These are phyloP conservation scores for Beauveria brongniartii DNA, from an alignment of 2,329 filamentous ascomycete genomes.

Conservation along the genomic window DNA sequence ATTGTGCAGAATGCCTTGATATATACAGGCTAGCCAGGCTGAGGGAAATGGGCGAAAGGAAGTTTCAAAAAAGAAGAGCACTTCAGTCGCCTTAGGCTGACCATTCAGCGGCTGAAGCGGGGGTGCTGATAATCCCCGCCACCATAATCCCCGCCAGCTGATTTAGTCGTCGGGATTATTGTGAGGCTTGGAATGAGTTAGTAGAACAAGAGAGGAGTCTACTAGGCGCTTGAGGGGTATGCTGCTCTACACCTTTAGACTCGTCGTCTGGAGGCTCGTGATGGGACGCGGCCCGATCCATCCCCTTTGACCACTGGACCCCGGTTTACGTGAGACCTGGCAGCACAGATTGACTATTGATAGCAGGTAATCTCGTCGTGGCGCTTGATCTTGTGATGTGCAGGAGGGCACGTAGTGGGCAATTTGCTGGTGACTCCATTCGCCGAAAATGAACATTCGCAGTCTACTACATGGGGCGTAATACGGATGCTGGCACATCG, in stretches of 20 bases:
- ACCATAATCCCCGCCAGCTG: constrained; percentile 6
- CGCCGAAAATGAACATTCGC: no score
- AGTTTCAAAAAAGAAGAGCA: neutral
- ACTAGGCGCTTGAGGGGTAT: neutral
- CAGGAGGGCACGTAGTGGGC: neutral
- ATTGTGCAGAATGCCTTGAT: neutral
- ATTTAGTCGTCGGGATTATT: neutral
- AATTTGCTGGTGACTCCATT: no score
- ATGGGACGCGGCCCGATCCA: neutral
- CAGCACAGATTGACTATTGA: neutral
- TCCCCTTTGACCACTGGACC: neutral
- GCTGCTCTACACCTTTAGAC: neutral
- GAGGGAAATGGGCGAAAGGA: constrained; percentile 1
- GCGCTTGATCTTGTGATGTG: neutral
- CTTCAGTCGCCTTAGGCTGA: constrained; percentile 3
- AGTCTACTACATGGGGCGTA: no score
- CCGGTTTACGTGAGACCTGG: neutral
- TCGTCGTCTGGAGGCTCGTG: no score
- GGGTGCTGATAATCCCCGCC: neutral
- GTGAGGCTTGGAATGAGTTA: neutral
- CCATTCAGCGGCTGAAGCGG: constrained; percentile 9
- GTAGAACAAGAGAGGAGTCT: neutral
- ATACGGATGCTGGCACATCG: neutral
- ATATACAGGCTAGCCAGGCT: neutral
- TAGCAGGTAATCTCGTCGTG: neutral